These are phyloP conservation scores for Termitomyces sp. DNA, from an alignment of 768 basidiomycete species.

Conservation along the genomic window DNA sequence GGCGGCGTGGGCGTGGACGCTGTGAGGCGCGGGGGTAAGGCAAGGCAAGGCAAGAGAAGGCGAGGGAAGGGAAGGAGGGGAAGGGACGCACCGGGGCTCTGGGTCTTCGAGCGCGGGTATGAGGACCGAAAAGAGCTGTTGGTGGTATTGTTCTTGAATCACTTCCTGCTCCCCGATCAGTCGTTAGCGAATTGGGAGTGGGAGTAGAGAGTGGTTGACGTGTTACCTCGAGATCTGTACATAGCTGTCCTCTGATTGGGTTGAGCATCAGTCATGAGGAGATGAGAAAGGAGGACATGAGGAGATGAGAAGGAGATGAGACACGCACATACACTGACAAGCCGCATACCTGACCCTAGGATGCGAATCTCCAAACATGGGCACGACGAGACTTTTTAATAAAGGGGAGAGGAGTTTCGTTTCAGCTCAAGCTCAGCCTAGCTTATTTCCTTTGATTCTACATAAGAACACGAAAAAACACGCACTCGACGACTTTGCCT, in stretches of 20 bases:
- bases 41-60: background rate
- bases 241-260: slow-evolving; percentile 75
- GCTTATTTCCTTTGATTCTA: background rate
- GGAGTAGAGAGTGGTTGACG: too few relatives aligned
- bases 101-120: slow-evolving; percentile 72
- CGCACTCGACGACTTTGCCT: slow-evolving; percentile 73
- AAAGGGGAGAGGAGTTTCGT: too few relatives aligned
- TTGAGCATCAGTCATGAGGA: too few relatives aligned
- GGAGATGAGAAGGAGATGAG: background rate
- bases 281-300: too few relatives aligned
- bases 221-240: slow-evolving; percentile 77
- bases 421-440: slow-evolving; percentile 16
- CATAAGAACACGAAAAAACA: background rate
- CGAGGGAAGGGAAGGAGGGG: background rate
- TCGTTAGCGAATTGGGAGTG: too few relatives aligned
- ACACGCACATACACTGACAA: slow-evolving; percentile 81
- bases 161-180: slow-evolving; percentile 45
- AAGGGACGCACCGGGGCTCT: slow-evolving; percentile 53
- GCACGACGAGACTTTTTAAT: slow-evolving; percentile 55
- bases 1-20: slow-evolving; percentile 83
- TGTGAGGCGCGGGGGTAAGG: slow-evolving; percentile 18
- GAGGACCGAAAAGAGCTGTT: slow-evolving; percentile 61
- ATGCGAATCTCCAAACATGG: slow-evolving; percentile 74
- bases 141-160: slow-evolving; percentile 68
- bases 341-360: slow-evolving; percentile 74